These are phyloP conservation scores for Fomitopsis pulvina DNA, from an alignment of 768 basidiomycete species.

Conservation along the genomic window DNA sequence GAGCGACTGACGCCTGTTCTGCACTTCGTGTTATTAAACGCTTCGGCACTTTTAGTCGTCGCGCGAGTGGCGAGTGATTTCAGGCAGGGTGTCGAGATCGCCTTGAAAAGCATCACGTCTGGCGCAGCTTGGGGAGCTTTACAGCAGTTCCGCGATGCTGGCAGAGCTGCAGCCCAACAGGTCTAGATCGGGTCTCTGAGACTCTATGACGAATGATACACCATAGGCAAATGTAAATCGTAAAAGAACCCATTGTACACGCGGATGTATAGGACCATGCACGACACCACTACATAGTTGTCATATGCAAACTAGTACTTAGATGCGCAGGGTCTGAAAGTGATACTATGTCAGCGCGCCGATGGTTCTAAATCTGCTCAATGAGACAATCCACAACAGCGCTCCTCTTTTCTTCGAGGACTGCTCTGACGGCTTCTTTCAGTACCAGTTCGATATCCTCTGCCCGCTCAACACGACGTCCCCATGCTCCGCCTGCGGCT, in stretches of 20 bases:
- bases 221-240: too few relatives aligned
- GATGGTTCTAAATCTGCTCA: slow-evolving; percentile 11
- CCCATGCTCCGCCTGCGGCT: slow-evolving; percentile 67
- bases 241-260: too few relatives aligned
- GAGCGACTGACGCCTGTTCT: slow-evolving; percentile 53
- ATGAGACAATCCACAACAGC: slow-evolving; percentile 58
- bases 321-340: too few relatives aligned
- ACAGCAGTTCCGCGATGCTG: slow-evolving; percentile 21
- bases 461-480: slow-evolving; percentile 30
- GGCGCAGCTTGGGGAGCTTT: slow-evolving; percentile 26
- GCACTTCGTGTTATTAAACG: slow-evolving; percentile 88
- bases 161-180: slow-evolving; percentile 17
- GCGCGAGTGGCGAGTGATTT: slow-evolving; percentile 55
- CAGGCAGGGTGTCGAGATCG: slow-evolving; percentile 16
- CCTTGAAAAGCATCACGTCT: slow-evolving; percentile 20
- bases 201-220: slow-evolving; percentile 35
- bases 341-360: not conserved
- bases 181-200: too few relatives aligned
- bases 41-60: slow-evolving; percentile 82
- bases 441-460: slow-evolving; percentile 29
- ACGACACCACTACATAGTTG: too few relatives aligned
- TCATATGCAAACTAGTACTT: too few relatives aligned
- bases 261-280: too few relatives aligned
- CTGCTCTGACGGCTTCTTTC: slow-evolving; percentile 46
- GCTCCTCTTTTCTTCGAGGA: slow-evolving; percentile 51